Conservation (phyloP, 306 rosid species). For the Quercus alba region DNA sequence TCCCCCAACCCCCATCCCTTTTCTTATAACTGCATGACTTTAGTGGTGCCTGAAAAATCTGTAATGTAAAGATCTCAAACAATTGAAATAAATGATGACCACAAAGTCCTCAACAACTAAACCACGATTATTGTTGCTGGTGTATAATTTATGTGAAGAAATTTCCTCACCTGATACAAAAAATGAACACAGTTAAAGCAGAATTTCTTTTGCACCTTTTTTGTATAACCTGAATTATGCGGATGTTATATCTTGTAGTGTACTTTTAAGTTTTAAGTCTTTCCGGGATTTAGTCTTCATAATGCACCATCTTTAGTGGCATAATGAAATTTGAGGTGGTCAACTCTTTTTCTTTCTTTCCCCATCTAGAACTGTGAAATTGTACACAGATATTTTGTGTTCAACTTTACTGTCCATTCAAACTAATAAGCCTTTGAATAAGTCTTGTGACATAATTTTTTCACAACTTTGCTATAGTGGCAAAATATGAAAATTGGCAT, state of each 20-base stretch:
- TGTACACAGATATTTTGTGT: background rate
- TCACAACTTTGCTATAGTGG: no score
- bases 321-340: background rate
- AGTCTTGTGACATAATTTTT: no score
- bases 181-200: background rate
- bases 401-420: background rate
- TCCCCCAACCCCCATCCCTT: background rate
- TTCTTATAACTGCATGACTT: slow-evolving; percentile 1
- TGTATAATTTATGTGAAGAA: background rate
- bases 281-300: background rate
- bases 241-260: background rate
- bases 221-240: background rate
- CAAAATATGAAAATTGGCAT: no score
- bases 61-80: background rate
- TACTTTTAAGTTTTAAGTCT: background rate
- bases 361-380: background rate
- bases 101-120: background rate
- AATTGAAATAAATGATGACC: background rate
- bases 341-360: background rate
- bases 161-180: background rate
- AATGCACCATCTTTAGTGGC: background rate
- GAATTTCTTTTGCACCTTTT: background rate
- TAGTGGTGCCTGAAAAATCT: background rate
- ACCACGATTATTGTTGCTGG: background rate
- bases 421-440: background rate